These are phyloP conservation scores for Diaporthe nobilis DNA, from an alignment of 2,329 filamentous ascomycete species.

Conservation along the genomic window DNA sequence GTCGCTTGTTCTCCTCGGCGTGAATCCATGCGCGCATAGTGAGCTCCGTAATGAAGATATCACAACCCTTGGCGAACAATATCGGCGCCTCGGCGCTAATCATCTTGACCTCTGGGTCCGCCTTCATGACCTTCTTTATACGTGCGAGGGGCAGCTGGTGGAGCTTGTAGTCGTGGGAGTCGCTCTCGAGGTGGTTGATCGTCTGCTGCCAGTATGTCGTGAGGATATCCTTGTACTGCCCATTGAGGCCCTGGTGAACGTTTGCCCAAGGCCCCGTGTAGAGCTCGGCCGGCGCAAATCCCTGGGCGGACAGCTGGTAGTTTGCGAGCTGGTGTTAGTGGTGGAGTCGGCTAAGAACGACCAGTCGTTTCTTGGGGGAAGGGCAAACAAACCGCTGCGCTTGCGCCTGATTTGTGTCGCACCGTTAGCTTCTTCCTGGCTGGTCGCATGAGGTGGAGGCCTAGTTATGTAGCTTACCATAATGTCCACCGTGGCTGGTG, in stretches of 20 bases:
- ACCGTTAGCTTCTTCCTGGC: slow-evolving; percentile 42
- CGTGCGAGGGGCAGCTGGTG: slow-evolving; percentile 97
- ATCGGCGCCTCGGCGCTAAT: slow-evolving; percentile 99
- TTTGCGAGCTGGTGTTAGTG: slow-evolving; percentile 45
- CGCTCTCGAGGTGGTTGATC: slow-evolving; percentile 93
- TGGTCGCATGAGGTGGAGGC: slow-evolving; percentile 41
- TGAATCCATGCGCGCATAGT: slow-evolving; percentile 99
- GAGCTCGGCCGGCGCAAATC: slow-evolving; percentile 91
- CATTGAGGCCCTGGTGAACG: slow-evolving; percentile 94
- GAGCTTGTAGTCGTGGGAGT: slow-evolving; percentile 98
- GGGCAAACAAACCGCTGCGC: slow-evolving; percentile 71
- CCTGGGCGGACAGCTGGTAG: slow-evolving; percentile 82
- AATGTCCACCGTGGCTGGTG: slow-evolving; percentile 80
- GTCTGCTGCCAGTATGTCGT: slow-evolving; percentile 99
- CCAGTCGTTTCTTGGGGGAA: background rate
- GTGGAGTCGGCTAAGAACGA: background rate
- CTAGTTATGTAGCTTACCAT: slow-evolving; percentile 68
- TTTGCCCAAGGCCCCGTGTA: slow-evolving; percentile 97
- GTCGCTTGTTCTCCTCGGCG: slow-evolving; percentile 97
- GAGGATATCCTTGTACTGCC: slow-evolving; percentile 95
- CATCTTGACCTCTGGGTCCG: slow-evolving; percentile 99
- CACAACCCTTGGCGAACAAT: slow-evolving; percentile 97
- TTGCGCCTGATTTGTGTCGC: slow-evolving; percentile 67
- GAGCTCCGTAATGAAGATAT: slow-evolving; percentile 98
- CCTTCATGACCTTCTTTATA: slow-evolving; percentile 99